Percentiles rank a stretch among this genome's conserved stretches.
Evolutionary conservation across 2,329 filamentous ascomycete genomes (phyloP).

Genomic region (Nigrospora osmanthi): DNA sequence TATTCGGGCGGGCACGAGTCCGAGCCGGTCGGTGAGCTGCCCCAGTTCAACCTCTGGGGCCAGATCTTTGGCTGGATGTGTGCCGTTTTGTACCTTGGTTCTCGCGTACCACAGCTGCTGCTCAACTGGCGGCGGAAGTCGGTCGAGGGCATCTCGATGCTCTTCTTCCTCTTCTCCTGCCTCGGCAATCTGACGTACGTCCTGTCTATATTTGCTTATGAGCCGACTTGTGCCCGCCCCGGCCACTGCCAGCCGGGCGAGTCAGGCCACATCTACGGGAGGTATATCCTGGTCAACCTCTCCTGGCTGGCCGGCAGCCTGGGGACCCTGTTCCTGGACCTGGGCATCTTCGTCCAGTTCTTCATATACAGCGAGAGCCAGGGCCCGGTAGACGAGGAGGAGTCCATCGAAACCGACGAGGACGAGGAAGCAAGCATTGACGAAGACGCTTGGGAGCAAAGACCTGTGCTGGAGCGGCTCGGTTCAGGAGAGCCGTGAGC

Average conservation of each 20-base stretch:
- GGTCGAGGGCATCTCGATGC: slow-evolving; percentile 84
- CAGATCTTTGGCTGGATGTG: slow-evolving; percentile 94
- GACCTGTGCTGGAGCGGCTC: slow-evolving; percentile 19
- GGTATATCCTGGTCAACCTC: slow-evolving; percentile 82
- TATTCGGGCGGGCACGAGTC: slow-evolving; percentile 27
- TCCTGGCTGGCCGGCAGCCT: slow-evolving; percentile 88
- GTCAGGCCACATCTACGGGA: slow-evolving; percentile 57
- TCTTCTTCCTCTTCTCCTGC: slow-evolving; percentile 96
- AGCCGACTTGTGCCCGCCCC: slow-evolving; percentile 55
- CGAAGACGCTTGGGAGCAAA: slow-evolving; percentile 17
- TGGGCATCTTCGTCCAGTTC: slow-evolving; percentile 84
- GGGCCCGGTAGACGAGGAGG: slow-evolving; percentile 14
- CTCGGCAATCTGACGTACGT: slow-evolving; percentile 93
- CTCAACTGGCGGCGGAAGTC: slow-evolving; percentile 90
- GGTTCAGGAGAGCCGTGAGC: slow-evolving; percentile 8
- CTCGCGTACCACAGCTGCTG: slow-evolving; percentile 80
- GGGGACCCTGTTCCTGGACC: slow-evolving; percentile 77
- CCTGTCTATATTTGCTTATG: slow-evolving; percentile 83
- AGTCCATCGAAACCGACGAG: slow-evolving; percentile 16
- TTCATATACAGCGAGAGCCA: slow-evolving; percentile 65
- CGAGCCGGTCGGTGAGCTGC: slow-evolving; percentile 31
- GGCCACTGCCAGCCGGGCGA: slow-evolving; percentile 57
- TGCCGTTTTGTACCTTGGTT: slow-evolving; percentile 80
- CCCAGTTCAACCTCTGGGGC: slow-evolving; percentile 67
- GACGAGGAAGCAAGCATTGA: slow-evolving; percentile 19